A percentile compares a stretch with the other conserved stretches of the same genome.
Conservation (phyloP, 805 yeast species). For the Dipodascus albidus region DNA sequence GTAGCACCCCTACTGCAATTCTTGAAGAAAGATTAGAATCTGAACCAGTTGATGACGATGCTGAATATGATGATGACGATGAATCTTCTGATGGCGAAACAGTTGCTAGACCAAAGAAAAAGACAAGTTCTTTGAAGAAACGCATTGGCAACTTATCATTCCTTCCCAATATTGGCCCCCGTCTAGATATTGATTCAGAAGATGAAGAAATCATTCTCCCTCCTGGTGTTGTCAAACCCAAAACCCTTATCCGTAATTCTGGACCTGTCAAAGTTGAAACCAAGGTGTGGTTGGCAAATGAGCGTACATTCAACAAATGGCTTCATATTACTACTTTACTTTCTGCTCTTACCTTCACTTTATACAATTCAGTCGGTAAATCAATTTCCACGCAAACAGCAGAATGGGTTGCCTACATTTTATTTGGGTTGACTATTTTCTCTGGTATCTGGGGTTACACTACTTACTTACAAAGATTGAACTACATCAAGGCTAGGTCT, state of each 20-base stretch:
- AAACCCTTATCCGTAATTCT: conserved; percentile 65
- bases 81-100: conserved; percentile 31
- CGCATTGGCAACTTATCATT: conserved; percentile 13
- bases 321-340: conserved; percentile 76
- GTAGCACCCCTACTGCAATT: conserved; percentile 26
- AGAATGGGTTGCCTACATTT: conserved; percentile 57
- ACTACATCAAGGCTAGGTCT: conserved; percentile 65
- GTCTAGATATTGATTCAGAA: conserved; percentile 40
- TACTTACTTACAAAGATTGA: conserved; percentile 59
- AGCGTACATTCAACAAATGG: conserved; percentile 95
- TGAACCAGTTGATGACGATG: conserved; percentile 23
- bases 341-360: conserved; percentile 73
- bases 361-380: conserved; percentile 61
- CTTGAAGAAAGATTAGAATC: not conserved
- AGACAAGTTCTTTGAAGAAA: conserved; percentile 6
- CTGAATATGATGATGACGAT: conserved; percentile 46
- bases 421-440: conserved; percentile 73
- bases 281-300: conserved; percentile 97
- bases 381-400: conserved; percentile 52
- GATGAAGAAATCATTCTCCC: conserved; percentile 84
- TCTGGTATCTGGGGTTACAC: conserved; percentile 84
- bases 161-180: conserved; percentile 14
- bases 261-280: conserved; percentile 94
- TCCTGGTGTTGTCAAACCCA: conserved; percentile 80
- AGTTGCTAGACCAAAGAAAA: conserved; percentile 7